phyloP scores from a whole-genome alignment of 2,329 filamentous ascomycete genomes.

The Pseudogymnoascus sp. region DNA sequence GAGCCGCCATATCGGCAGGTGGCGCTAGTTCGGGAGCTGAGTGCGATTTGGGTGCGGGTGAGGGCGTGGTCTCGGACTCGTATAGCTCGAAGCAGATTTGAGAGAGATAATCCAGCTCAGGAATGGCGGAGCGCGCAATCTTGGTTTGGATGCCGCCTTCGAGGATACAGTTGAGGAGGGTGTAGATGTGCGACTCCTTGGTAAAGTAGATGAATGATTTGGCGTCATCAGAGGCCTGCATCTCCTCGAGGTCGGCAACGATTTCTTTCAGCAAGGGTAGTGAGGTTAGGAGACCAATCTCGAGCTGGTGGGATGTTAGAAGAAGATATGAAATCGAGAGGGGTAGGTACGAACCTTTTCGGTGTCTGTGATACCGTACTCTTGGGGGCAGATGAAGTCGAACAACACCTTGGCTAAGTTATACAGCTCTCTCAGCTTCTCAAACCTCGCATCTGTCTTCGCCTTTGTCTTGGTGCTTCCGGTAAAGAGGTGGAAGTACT shows the following conservation, averaged over 20 bases:
- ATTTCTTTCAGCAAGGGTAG: slow-evolving; percentile 93
- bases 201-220: slow-evolving; percentile 99
- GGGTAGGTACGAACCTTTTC: slow-evolving; percentile 52
- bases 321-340: background rate
- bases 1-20: slow-evolving; percentile 24
- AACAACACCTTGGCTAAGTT: slow-evolving; percentile 90
- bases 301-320: slow-evolving; percentile 42
- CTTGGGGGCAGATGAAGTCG: slow-evolving; percentile 96
- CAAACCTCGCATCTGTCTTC: slow-evolving; percentile 76
- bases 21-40: slow-evolving; percentile 20
- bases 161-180: slow-evolving; percentile 91
- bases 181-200: slow-evolving; percentile 98
- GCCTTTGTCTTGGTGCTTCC: slow-evolving; percentile 66
- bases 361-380: slow-evolving; percentile 90
- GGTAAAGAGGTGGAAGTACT: slow-evolving; percentile 87
- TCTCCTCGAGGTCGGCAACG: slow-evolving; percentile 91
- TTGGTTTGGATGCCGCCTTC: slow-evolving; percentile 96
- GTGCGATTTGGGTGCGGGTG: slow-evolving; percentile 3
- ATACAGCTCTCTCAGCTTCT: slow-evolving; percentile 87
- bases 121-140: slow-evolving; percentile 89
- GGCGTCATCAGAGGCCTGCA: slow-evolving; percentile 87
- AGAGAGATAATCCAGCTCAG: slow-evolving; percentile 92
- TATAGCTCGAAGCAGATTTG: slow-evolving; percentile 98
- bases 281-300: slow-evolving; percentile 91
- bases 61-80: slow-evolving; percentile 70